These are phyloP conservation scores for Mycena pura DNA, from an alignment of 768 basidiomycete species.

Conservation along the genomic window DNA sequence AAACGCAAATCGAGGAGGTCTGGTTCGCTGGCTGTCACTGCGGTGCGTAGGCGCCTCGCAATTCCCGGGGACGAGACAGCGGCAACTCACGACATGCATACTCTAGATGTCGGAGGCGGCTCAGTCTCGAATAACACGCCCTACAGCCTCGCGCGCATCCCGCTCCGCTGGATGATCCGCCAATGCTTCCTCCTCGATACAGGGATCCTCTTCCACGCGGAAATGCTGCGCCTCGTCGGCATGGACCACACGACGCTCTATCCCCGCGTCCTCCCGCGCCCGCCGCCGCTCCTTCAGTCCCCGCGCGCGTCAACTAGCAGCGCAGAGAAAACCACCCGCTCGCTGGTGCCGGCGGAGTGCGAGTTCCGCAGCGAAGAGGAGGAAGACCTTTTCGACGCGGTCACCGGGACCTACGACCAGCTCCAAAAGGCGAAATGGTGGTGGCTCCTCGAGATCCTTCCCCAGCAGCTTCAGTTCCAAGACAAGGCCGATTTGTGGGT, in stretches of 20 bases:
- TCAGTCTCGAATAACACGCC: conserved; percentile 61
- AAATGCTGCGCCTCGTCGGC: conserved; percentile 52
- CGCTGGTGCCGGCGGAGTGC: conserved; percentile 32
- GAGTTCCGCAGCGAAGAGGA: conserved; percentile 58
- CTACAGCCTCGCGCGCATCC: conserved; percentile 70
- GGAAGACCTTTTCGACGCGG: conserved; percentile 65
- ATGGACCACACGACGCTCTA: conserved; percentile 53
- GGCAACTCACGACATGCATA: too few species aligned
- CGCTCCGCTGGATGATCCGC: conserved; percentile 80
- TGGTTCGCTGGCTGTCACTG: conserved; percentile 83
- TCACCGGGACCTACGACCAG: conserved; percentile 61
- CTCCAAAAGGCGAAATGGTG: conserved; percentile 53
- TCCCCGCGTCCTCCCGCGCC: conserved; percentile 48
- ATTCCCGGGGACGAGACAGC: too few species aligned
- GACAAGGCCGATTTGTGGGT: conserved; percentile 49
- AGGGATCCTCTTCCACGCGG: conserved; percentile 64
- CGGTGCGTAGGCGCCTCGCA: conserved; percentile 48
- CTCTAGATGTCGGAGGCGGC: conserved; percentile 76
- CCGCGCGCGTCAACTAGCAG: conserved; percentile 21
- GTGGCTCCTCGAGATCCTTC: conserved; percentile 71
- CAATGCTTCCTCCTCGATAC: conserved; percentile 63
- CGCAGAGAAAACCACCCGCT: conserved; percentile 20
- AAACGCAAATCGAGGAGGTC: conserved; percentile 75
- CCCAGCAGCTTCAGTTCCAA: conserved; percentile 48
- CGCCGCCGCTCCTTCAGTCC: conserved; percentile 40